These are phyloP conservation scores for Sodiomyces alkalinus DNA, from an alignment of 2,329 filamentous ascomycete genomes.

Conservation along the genomic window DNA sequence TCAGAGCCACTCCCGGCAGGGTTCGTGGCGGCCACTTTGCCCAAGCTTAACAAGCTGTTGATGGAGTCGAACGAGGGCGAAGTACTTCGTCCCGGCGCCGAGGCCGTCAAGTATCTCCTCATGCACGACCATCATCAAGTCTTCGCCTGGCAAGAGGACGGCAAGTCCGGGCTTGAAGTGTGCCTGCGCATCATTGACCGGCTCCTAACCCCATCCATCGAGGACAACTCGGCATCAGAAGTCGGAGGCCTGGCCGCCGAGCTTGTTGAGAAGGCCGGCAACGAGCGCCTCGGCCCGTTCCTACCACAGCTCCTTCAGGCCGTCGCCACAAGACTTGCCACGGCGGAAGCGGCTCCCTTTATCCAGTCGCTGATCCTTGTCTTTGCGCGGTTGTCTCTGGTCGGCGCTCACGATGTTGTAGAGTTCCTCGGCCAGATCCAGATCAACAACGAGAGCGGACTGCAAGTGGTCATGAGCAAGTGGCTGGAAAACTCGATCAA, in stretches of 20 bases:
- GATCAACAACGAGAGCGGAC: slow-evolving; percentile 64
- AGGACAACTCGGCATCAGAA: slow-evolving; percentile 89
- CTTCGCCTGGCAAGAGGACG: slow-evolving; percentile 69
- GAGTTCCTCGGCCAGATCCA: slow-evolving; percentile 79
- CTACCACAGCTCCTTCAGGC: slow-evolving; percentile 77
- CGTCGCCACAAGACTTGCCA: slow-evolving; percentile 70
- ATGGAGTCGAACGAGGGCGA: slow-evolving; percentile 78
- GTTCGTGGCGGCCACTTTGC: slow-evolving; percentile 73
- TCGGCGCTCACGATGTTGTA: slow-evolving; percentile 76
- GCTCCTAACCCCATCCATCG: slow-evolving; percentile 66
- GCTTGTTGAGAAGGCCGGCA: slow-evolving; percentile 87
- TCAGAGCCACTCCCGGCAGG: slow-evolving; percentile 73
- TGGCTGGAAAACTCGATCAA: slow-evolving; percentile 96
- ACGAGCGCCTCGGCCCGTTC: slow-evolving; percentile 80
- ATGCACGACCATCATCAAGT: slow-evolving; percentile 82
- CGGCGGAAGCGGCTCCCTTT: slow-evolving; percentile 71
- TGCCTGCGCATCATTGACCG: slow-evolving; percentile 86
- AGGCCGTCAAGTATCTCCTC: slow-evolving; percentile 78
- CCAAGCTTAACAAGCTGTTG: slow-evolving; percentile 70
- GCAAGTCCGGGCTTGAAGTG: slow-evolving; percentile 74
- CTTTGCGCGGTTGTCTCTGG: slow-evolving; percentile 77
- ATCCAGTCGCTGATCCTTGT: slow-evolving; percentile 94
- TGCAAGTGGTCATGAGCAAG: slow-evolving; percentile 79
- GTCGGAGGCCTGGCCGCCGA: slow-evolving; percentile 89
- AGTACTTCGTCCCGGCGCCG: slow-evolving; percentile 71